A percentile compares a stretch with the other conserved stretches of the same genome.
Conservation (phyloP, 1,139 yeast genomes). For the Candida tunisiensis region DNA sequence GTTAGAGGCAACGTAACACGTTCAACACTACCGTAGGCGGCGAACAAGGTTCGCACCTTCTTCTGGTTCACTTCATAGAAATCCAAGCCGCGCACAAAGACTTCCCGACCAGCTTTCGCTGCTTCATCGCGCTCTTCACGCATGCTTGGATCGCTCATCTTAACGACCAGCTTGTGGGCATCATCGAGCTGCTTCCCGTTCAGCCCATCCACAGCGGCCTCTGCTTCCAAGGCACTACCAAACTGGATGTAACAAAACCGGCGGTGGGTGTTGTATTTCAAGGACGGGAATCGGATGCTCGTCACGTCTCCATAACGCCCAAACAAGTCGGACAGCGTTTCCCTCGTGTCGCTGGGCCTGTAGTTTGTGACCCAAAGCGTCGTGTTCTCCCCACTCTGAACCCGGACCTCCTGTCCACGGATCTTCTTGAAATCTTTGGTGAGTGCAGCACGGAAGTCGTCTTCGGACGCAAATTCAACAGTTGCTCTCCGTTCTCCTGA, state of each 20-base stretch:
- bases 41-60: conserved; percentile 17
- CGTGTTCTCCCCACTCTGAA: conserved; percentile 27
- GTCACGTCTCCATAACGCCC: conserved; percentile 27
- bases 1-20: conserved; percentile 10
- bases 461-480: conserved; percentile 36
- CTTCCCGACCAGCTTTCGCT: conserved; percentile 31
- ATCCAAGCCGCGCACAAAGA: conserved; percentile 37
- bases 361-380: conserved; percentile 60
- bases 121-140: conserved; percentile 23
- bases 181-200: conserved; percentile 22
- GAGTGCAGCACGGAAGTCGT: conserved; percentile 40
- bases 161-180: conserved; percentile 29
- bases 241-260: conserved; percentile 68
- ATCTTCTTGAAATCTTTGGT: conserved; percentile 39
- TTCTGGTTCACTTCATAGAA: conserved; percentile 18
- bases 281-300: conserved; percentile 52
- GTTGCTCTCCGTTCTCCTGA: neutral
- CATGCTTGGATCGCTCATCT: conserved; percentile 38
- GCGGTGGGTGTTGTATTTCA: conserved; percentile 36
- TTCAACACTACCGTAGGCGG: conserved; percentile 32
- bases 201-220: conserved; percentile 26
- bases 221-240: conserved; percentile 28
- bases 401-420: conserved; percentile 26
- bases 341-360: conserved; percentile 37
- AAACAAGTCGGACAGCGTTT: conserved; percentile 28